Evolutionary conservation across 2,329 filamentous ascomycete species (phyloP).

Genomic region (Tolypocladium paradoxum): DNA sequence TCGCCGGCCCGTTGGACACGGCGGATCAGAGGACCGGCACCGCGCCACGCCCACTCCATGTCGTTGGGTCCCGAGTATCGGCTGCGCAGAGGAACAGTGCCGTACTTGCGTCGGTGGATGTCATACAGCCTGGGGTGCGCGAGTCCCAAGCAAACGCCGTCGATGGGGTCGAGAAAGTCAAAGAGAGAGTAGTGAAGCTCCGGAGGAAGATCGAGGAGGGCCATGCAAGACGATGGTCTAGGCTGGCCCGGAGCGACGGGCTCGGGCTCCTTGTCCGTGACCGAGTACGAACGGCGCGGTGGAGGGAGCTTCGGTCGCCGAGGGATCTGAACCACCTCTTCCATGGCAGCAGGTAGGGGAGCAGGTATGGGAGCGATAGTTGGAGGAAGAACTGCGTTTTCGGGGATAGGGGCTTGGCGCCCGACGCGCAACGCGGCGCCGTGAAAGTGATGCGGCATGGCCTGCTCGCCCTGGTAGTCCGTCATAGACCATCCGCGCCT

Average conservation of each 20-base stretch:
- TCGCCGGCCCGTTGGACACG: slow-evolving; percentile 2
- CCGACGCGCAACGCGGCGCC: slow-evolving; percentile 12
- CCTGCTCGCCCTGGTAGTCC: slow-evolving; percentile 27
- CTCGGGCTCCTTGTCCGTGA: slow-evolving; percentile 50
- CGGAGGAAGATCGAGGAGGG: slow-evolving; percentile 41
- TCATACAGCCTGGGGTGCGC: slow-evolving; percentile 47
- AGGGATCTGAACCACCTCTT: slow-evolving; percentile 14
- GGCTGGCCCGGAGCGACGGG: slow-evolving; percentile 34
- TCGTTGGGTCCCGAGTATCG: slow-evolving; percentile 51
- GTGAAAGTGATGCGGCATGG: slow-evolving; percentile 11
- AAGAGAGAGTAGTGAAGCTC: slow-evolving; percentile 52
- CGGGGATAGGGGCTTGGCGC: slow-evolving; percentile 22
- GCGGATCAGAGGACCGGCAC: slow-evolving; percentile 34
- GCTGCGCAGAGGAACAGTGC: slow-evolving; percentile 42
- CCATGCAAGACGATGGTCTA: slow-evolving; percentile 32
- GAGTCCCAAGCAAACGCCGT: slow-evolving; percentile 51
- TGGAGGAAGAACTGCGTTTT: slow-evolving; percentile 14
- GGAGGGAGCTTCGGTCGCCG: slow-evolving; percentile 27
- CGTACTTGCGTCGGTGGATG: slow-evolving; percentile 46
- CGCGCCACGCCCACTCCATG: slow-evolving; percentile 53
- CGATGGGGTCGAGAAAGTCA: slow-evolving; percentile 53
- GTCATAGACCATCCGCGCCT: slow-evolving; percentile 36
- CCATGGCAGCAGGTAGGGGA: slow-evolving; percentile 1
- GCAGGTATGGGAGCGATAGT: slow-evolving; percentile 6
- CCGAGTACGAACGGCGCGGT: slow-evolving; percentile 47